Evolutionary conservation across 768 basidiomycete genomes (phyloP).

Genomic region (Mycena amicta): DNA sequence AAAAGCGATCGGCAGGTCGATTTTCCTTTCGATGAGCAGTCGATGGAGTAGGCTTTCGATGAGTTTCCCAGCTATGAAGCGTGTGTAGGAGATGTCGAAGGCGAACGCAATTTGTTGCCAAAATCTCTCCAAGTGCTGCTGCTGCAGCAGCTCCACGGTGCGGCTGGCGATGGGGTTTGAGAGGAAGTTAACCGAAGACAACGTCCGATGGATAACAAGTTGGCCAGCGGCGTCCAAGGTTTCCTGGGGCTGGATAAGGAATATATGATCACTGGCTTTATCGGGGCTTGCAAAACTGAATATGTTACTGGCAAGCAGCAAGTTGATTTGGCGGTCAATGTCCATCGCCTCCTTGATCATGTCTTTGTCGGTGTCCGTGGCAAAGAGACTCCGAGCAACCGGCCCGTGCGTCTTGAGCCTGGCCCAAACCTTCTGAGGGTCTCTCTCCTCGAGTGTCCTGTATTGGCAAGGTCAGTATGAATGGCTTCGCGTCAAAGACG

Average conservation of each 20-base stretch:
- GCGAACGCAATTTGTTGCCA: not conserved
- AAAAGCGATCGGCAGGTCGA: not conserved
- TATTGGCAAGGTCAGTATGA: slow-evolving; percentile 3
- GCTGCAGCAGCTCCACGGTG: slow-evolving; percentile 1
- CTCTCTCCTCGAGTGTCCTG: not conserved
- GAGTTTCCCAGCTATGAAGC: slow-evolving; percentile 5
- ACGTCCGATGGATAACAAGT: not conserved
- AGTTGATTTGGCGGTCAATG: no score
- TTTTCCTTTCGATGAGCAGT: not conserved
- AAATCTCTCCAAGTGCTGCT: not conserved
- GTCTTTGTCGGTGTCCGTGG: not conserved
- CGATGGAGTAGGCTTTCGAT: slow-evolving; percentile 12
- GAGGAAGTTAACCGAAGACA: not conserved
- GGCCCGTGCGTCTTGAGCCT: slow-evolving; percentile 1
- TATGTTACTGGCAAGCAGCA: not conserved
- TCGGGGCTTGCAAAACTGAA: not conserved
- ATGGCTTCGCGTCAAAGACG: not conserved
- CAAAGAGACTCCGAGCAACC: slow-evolving; percentile 5
- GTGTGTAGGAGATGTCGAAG: not conserved
- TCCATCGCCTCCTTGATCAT: slow-evolving; percentile 4
- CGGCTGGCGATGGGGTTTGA: not conserved
- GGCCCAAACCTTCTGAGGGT: not conserved
- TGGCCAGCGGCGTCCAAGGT: slow-evolving; percentile 1
- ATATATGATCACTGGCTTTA: slow-evolving; percentile 1
- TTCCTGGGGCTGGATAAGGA: slow-evolving; percentile 4